phyloP scores from a whole-genome alignment of 1,284 basidiomycete genomes.

The Rhizoctonia solani region DNA sequence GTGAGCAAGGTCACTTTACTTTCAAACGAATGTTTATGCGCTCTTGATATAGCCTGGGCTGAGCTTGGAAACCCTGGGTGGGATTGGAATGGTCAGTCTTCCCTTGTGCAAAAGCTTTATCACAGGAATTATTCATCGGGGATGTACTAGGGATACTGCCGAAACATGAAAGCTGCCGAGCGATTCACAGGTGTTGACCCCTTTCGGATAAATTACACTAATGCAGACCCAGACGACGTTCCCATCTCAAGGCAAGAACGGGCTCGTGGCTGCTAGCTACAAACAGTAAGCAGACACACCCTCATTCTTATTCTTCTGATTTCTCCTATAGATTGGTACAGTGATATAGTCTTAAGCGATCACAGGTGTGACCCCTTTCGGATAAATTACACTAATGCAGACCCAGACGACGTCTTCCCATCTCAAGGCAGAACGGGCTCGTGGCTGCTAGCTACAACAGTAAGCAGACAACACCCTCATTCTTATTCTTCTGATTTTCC shows the following conservation, averaged over 20 bases:
- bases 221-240: conserved; percentile 40
- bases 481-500: conserved; percentile 37
- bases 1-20: conserved; percentile 5
- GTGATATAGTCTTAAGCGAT: conserved; percentile 38
- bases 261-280: conserved; percentile 45
- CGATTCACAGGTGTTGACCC: conserved; percentile 41
- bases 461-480: conserved; percentile 39
- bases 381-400: conserved; percentile 40
- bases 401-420: conserved; percentile 39
- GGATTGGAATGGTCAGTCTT: conserved; percentile 44
- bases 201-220: conserved; percentile 39
- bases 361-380: conserved; percentile 40
- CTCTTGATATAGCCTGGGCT: conserved; percentile 34
- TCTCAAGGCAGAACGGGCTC: conserved; percentile 44
- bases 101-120: background rate
- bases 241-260: conserved; percentile 36
- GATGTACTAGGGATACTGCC: conserved; percentile 42
- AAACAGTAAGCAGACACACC: conserved; percentile 41
- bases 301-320: conserved; percentile 38
- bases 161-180: conserved; percentile 48
- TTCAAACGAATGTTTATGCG: no score
- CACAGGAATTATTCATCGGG: background rate
- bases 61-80: conserved; percentile 40
- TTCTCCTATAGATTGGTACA: conserved; percentile 27
- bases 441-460: conserved; percentile 43